Conservation (phyloP, 495 filamentous ascomycete species). For the Trichocladium antarcticum region DNA sequence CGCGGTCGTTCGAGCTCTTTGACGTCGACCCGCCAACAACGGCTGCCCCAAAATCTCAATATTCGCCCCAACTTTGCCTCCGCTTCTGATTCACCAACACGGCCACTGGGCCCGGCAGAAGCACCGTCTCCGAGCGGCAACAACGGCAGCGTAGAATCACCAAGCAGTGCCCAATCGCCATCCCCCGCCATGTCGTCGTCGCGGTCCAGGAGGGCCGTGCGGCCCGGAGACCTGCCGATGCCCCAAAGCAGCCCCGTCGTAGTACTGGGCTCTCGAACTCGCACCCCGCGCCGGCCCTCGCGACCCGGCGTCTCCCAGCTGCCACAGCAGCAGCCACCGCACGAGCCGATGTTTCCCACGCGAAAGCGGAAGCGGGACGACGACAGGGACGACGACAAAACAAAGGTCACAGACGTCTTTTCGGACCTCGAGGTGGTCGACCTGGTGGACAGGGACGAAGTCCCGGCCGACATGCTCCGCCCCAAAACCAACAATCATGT, state of each 20-base stretch:
- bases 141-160: too few species aligned
- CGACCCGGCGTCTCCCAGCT: neutral
- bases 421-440: conserved; percentile 30
- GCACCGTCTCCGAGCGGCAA: neutral
- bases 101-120: too few species aligned
- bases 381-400: conserved; percentile 27
- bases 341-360: neutral
- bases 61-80: too few species aligned
- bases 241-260: neutral
- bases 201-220: neutral
- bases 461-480: conserved; percentile 40
- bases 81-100: too few species aligned
- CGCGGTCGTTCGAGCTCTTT: too few species aligned
- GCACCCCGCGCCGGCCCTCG: neutral
- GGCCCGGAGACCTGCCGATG: neutral
- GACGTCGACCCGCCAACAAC: too few species aligned
- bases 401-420: conserved; percentile 6
- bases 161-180: too few species aligned
- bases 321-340: conserved; percentile 1
- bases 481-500: conserved; percentile 42
- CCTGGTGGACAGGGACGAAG: conserved; percentile 52
- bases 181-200: conserved; percentile 1
- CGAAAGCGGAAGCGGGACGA: conserved; percentile 8
- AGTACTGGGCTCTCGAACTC: neutral
- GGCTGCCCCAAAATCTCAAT: too few species aligned